phyloP scores from a whole-genome alignment of 805 yeast genomes.

The Komagataella pseudopastoris region DNA sequence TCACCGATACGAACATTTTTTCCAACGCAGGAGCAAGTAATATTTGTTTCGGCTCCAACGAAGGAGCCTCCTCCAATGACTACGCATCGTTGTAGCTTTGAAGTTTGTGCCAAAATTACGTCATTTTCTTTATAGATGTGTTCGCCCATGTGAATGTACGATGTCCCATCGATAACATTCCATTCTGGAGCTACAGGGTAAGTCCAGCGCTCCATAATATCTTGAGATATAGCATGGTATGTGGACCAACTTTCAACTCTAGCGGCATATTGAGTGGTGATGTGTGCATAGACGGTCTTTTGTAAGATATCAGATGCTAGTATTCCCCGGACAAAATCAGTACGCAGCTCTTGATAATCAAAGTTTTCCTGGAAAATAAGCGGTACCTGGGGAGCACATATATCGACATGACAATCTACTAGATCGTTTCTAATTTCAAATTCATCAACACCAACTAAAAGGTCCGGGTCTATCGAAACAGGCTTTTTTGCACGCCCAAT shows the following conservation, averaged over 20 bases:
- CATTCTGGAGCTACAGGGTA: constrained; percentile 87
- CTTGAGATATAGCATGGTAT: constrained; percentile 83
- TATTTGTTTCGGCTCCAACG: constrained; percentile 61
- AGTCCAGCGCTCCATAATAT: constrained; percentile 81
- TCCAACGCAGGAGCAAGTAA: constrained; percentile 71
- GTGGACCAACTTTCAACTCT: constrained; percentile 94
- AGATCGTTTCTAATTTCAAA: constrained; percentile 80
- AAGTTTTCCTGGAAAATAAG: constrained; percentile 93
- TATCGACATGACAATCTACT: constrained; percentile 93
- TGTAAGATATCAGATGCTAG: constrained; percentile 81
- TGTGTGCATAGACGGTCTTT: constrained; percentile 81
- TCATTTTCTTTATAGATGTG: constrained; percentile 83
- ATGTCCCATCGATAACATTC: constrained; percentile 56
- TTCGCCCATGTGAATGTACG: constrained; percentile 68
- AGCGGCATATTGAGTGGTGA: constrained; percentile 78
- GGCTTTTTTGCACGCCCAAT: constrained; percentile 35
- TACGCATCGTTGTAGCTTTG: constrained; percentile 68
- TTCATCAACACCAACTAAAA: constrained; percentile 64
- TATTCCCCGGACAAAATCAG: constrained; percentile 85
- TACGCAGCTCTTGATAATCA: constrained; percentile 78
- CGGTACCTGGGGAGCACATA: constrained; percentile 89
- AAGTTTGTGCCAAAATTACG: constrained; percentile 88
- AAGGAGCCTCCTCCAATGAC: constrained; percentile 68
- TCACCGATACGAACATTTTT: constrained; percentile 76
- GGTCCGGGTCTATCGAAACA: constrained; percentile 69